phyloP scores from a whole-genome alignment of 441 rosid species.

The Erodium chrysanthum region DNA sequence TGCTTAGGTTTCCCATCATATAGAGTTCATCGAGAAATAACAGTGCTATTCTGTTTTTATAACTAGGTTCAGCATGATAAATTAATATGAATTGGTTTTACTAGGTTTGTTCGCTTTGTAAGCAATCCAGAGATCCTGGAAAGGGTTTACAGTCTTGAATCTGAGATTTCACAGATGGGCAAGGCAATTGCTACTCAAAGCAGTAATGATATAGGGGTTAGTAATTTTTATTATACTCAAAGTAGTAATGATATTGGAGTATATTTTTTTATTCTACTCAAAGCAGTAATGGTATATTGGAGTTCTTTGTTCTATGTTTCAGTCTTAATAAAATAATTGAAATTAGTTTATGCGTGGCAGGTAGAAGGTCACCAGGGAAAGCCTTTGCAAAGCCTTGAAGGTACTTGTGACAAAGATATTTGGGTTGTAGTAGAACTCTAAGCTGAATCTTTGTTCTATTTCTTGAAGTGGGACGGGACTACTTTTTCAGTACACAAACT shows the following conservation, averaged over 20 bases:
- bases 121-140: conserved; percentile 88
- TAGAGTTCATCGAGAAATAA: not conserved
- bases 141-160: conserved; percentile 66
- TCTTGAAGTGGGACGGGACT: no score
- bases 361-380: conserved; percentile 41
- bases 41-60: not conserved
- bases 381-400: conserved; percentile 45
- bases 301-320: conserved; percentile 13
- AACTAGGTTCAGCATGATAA: conserved; percentile 7
- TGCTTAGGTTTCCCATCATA: no score
- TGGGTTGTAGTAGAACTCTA: conserved; percentile 1
- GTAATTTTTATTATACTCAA: conserved; percentile 57
- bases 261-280: conserved; percentile 71
- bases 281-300: conserved; percentile 49
- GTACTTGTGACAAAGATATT: conserved; percentile 30
- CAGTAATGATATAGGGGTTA: conserved; percentile 43
- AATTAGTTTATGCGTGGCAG: conserved; percentile 28
- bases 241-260: conserved; percentile 47
- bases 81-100: conserved; percentile 16
- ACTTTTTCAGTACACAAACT: not conserved
- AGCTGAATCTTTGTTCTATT: not conserved
- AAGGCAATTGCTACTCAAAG: conserved; percentile 78
- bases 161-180: conserved; percentile 83
- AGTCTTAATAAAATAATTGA: not conserved
- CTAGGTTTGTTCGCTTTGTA: conserved; percentile 97